Conservation (phyloP, 805 yeast genomes). For the Metschnikowia kofuensis region DNA sequence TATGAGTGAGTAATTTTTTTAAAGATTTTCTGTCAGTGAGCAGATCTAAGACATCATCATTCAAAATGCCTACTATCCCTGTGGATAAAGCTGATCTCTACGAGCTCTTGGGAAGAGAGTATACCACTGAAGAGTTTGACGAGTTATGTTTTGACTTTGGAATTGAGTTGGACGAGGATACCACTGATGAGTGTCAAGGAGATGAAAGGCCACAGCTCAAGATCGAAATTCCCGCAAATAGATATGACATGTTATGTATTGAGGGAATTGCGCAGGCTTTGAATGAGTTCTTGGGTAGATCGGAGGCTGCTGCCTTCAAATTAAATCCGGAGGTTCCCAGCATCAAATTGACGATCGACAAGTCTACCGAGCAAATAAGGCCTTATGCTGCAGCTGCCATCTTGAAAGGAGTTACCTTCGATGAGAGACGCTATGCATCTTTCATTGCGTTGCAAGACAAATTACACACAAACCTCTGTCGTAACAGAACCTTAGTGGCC, state of each 20-base stretch:
- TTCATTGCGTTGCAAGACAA: slow-evolving; percentile 96
- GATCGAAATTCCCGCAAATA: slow-evolving; percentile 96
- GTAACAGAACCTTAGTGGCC: slow-evolving; percentile 96
- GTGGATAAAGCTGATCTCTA: slow-evolving; percentile 93
- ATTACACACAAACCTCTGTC: slow-evolving; percentile 90
- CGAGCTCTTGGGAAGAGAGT: slow-evolving; percentile 59
- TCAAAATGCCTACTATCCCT: slow-evolving; percentile 88
- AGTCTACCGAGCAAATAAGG: slow-evolving; percentile 70
- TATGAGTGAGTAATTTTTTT: slow-evolving; percentile 12
- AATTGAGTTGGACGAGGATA: slow-evolving; percentile 95
- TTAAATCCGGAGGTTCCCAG: slow-evolving; percentile 61
- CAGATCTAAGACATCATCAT: background rate
- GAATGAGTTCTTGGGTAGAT: slow-evolving; percentile 80
- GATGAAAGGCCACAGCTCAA: slow-evolving; percentile 95
- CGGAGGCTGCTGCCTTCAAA: slow-evolving; percentile 62
- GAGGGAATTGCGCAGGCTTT: slow-evolving; percentile 97
- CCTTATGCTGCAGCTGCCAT: slow-evolving; percentile 97
- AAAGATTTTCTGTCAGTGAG: slow-evolving; percentile 6
- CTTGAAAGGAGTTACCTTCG: slow-evolving; percentile 77
- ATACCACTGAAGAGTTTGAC: slow-evolving; percentile 87
- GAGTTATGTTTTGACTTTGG: slow-evolving; percentile 98
- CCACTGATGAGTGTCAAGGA: slow-evolving; percentile 68
- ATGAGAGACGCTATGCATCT: slow-evolving; percentile 84
- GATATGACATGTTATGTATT: slow-evolving; percentile 96
- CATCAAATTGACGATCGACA: slow-evolving; percentile 65